Base-by-base conservation (phyloP, 257 asterid genomes). In the Eucommia ulmoides region DNA sequence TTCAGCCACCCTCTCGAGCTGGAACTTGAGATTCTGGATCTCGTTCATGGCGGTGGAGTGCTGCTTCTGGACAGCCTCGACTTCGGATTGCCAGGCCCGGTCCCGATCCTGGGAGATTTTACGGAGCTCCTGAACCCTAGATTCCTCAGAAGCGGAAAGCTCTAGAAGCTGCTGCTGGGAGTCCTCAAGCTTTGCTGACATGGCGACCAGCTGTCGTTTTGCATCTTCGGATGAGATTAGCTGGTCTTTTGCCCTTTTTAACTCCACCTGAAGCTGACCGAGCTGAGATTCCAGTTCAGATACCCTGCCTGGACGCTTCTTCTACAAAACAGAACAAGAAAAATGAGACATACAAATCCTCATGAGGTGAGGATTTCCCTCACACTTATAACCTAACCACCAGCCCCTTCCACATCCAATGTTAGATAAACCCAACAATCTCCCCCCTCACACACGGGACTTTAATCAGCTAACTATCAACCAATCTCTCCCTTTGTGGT, bases 81-180 rank as follows among this genome's bases (percentile, higher is more conserved):
- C 82, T 51, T 91, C 95, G 1, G 87, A 77, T 58, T 81, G 75
- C 95, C 95, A 83, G 33, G 52, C 87, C 41, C 76, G 80, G 45
- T 91, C 94, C 9, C 95, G 77, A 48, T 83, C 94, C 58, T 83
- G 93, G 21, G 97, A 86, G 62, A 81, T 60, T 77, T 83, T 79
- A 23, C 81, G 83, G 46, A 91, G 51, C 52, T 91, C 96, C 24
- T 79, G 86, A 45, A 83, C 58, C 44, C 89, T 79, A 55, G 86
- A 51, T 47, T 86, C 95, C 67, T 91, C 97, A 0, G 82, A 76
- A 38, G 81, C 88, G 7, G 84, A 76, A 53, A 87, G 71, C 53
- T 83, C 84, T 16, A 59, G 56, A 49, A 86, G 81, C 57, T 83
- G 88, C 59, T 66, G 70, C 68, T 77, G 75, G 20, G 91, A 68